Evolutionary conservation across 2,329 filamentous ascomycete genomes (phyloP).

Genomic region (Neopestalotiopsis sp.): DNA sequence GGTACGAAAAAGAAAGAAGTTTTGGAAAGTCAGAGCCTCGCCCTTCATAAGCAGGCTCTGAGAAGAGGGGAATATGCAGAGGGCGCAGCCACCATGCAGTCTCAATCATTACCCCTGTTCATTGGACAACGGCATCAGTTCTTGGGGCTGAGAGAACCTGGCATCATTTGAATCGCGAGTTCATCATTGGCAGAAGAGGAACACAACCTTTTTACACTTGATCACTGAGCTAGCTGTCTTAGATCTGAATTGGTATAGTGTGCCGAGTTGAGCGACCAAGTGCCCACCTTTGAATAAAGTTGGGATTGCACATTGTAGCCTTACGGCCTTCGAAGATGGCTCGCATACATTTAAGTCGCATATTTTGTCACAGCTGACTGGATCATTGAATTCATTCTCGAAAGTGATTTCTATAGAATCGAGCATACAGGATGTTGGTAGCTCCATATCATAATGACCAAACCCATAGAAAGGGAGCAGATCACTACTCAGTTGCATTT

Average conservation of each 20-base stretch:
- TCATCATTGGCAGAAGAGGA: background rate
- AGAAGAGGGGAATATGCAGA: background rate
- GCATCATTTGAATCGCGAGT: background rate
- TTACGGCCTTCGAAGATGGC: background rate
- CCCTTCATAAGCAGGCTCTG: background rate
- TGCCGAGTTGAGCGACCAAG: background rate
- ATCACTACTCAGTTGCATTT: background rate
- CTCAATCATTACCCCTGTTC: background rate
- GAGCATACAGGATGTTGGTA: no score
- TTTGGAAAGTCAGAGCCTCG: background rate
- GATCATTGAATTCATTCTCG: background rate
- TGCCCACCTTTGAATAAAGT: background rate
- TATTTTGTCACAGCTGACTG: background rate
- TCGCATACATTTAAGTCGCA: background rate
- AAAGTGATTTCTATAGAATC: no score
- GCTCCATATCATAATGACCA: no score
- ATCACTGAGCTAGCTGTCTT: background rate
- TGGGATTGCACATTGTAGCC: background rate
- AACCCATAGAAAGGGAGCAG: background rate
- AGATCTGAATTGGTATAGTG: background rate
- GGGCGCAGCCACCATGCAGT: background rate
- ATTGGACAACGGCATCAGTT: background rate
- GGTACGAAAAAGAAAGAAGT: background rate
- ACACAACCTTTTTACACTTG: background rate
- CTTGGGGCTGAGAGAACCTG: background rate